Evolutionary conservation across 768 basidiomycete genomes (phyloP).

Genomic region (Ramaria sp.): DNA sequence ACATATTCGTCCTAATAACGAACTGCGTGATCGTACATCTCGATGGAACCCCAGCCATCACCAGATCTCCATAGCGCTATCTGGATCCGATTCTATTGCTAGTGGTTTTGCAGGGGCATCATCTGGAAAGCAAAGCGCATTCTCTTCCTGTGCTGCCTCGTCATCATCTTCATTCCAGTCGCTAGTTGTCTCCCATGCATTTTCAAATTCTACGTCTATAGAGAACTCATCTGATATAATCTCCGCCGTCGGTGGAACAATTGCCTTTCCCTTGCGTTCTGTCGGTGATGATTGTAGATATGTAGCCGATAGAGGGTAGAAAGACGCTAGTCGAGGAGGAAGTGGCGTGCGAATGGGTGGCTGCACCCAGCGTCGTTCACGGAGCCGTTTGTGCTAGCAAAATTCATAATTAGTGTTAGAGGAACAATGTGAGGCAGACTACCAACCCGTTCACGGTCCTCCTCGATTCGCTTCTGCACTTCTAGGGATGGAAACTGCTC

Average conservation of each 20-base stretch:
- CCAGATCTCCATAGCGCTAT: neutral
- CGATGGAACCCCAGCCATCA: neutral
- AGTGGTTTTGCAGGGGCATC: slow-evolving; percentile 1
- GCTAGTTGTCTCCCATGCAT: slow-evolving; percentile 83
- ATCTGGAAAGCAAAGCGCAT: slow-evolving; percentile 53
- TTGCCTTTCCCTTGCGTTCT: neutral
- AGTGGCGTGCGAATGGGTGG: slow-evolving; percentile 21
- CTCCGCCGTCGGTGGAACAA: neutral
- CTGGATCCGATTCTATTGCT: neutral
- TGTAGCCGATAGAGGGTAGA: slow-evolving; percentile 37
- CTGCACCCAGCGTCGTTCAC: slow-evolving; percentile 89
- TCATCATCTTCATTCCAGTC: slow-evolving; percentile 89
- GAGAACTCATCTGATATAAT: slow-evolving; percentile 36
- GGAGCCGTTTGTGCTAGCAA: slow-evolving; percentile 64
- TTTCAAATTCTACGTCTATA: slow-evolving; percentile 78
- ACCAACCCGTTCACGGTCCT: slow-evolving; percentile 68
- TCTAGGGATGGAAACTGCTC: slow-evolving; percentile 27
- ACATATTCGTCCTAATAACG: neutral
- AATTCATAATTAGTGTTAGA: neutral
- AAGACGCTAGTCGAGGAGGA: slow-evolving; percentile 42
- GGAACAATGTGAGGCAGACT: neutral
- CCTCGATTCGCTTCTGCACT: slow-evolving; percentile 79
- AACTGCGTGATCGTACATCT: neutral
- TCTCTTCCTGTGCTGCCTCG: slow-evolving; percentile 64
- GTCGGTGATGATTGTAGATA: neutral